Evolutionary conservation across 441 rosid genomes (phyloP), one percentile per base, ranked within the genome.

Genomic region (Aquilaria agallochum): DNA sequence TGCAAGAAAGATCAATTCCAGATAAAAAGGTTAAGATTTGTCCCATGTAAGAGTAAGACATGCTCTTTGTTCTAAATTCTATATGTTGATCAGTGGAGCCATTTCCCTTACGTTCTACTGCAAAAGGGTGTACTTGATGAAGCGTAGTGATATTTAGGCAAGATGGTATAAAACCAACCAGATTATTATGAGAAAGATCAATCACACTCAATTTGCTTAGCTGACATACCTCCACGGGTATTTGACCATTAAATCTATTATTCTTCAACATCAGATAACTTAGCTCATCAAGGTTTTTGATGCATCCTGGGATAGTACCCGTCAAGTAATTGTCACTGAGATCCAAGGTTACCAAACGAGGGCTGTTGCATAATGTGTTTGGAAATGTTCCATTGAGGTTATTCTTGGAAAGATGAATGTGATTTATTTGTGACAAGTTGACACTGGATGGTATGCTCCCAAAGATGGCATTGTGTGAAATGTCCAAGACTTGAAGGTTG

Each of bases 1-100:
- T 72, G 57, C 57, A 52, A 0, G 67, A 76, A 27, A 80, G 58
- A 62, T 80, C 72, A 1, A 76, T 52, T 42, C 76, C 71, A 9
- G 59, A 61, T 15, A 72, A 12, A 13, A 27, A 51, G 1, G 6
- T 2, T 0, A 69, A 36, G 5, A 51, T 42, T 2, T 5, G 54
- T 2, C 72, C 68, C 5, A 6, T 2, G 13, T 48, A 68, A n/a
- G 34, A 50, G n/a, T 67, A 55, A 2, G 50, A 32, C 1, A 10
- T 1, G 20, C 9, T 50, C 33, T 76, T 74, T 8, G 59, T 63
- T 13, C 65, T 62, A 30, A 68, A 57, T 9, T 31, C 61, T 11
- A 67, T 31, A 14, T 51, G 5, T 55, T 20, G 27, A 20, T 20
- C 27, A 20, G 27, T 20, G 27, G 27, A 20, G 27, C 11, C 40